Base-by-base conservation (phyloP, 1,139 yeast species). In the Nematodospora anomalae region DNA sequence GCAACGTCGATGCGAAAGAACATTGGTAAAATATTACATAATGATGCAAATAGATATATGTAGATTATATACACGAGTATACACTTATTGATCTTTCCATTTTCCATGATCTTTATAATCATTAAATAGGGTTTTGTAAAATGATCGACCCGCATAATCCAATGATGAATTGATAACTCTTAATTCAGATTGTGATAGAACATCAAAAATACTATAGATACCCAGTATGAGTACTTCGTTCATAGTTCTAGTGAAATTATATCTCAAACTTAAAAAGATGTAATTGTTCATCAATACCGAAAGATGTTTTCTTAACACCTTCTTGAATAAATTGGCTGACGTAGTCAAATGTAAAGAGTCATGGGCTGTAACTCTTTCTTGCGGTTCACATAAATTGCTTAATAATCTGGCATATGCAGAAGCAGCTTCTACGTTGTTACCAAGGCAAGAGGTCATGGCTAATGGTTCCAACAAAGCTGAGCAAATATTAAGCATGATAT, bases 31-130 rank as follows among this genome's bases (percentile, higher is more conserved):
- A 38, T 66, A 12, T 37, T 67, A 26, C 55, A 50, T 44, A 62
- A 63, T 36, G 66, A 65, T 41, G 62, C 60, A 35, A 49, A 43
- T 42, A 51, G 60, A 38, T 56, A 47, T 42, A 25, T 46, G 32
- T 41, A 43, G 40, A 32, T 23, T 29, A 22, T 30, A 30, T 25
- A 38, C 29, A 49, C 27, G 13, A 32, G 35, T 31, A 35, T 31
- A 38, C 16, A 25, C 26, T 41, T 57, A 73, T 38, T 70, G 72
- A 44, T 80, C 88, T 41, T 64, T 79, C 97, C 97, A 90, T 57
- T 84, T 87, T 38, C 96, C 96, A 45, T 73, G 74, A 48, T 76
- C 80, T 55, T 77, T 78, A 61, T 88, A 92, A 44, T 83, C 88
- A 5, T 76, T 76, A 50, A 84, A 87, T 29, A 89, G 52, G 0